Conservation (phyloP, 495 filamentous ascomycete genomes). For the Penicillium malachiteum region DNA sequence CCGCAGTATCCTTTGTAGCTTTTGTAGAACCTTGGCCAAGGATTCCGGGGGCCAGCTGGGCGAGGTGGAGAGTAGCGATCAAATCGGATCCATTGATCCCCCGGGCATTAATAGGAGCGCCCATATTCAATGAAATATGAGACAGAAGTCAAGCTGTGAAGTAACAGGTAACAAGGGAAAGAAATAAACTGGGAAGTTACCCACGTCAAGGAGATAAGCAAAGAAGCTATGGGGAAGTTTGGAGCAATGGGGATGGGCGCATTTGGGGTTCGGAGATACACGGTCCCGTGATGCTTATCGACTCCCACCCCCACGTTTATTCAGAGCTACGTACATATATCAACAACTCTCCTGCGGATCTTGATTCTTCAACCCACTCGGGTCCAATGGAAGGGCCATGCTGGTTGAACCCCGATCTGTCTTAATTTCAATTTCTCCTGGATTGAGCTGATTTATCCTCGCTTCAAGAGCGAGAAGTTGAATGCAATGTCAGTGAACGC, state of each 20-base stretch:
- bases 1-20: slow-evolving; percentile 64
- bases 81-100: slow-evolving; percentile 37
- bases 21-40: slow-evolving; percentile 53
- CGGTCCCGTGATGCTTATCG: slow-evolving; percentile 10
- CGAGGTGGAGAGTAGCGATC: slow-evolving; percentile 61
- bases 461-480: neutral
- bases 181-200: neutral
- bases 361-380: neutral
- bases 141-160: neutral
- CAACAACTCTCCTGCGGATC: neutral
- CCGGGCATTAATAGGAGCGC: slow-evolving; percentile 9
- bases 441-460: neutral
- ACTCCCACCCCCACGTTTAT: slow-evolving; percentile 2
- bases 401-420: neutral
- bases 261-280: neutral
- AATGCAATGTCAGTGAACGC: slow-evolving; percentile 3
- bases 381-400: neutral
- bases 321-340: neutral
- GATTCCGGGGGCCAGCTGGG: slow-evolving; percentile 74
- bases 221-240: neutral
- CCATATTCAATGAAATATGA: slow-evolving; percentile 12
- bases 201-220: too few species aligned
- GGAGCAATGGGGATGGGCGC: neutral
- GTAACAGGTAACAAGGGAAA: neutral
- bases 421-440: neutral